Evolutionary conservation across 192 early-diverging fungal genomes (phyloP), one percentile per base, ranked within the genome.

Genomic region (Umbelopsis isabellina): DNA sequence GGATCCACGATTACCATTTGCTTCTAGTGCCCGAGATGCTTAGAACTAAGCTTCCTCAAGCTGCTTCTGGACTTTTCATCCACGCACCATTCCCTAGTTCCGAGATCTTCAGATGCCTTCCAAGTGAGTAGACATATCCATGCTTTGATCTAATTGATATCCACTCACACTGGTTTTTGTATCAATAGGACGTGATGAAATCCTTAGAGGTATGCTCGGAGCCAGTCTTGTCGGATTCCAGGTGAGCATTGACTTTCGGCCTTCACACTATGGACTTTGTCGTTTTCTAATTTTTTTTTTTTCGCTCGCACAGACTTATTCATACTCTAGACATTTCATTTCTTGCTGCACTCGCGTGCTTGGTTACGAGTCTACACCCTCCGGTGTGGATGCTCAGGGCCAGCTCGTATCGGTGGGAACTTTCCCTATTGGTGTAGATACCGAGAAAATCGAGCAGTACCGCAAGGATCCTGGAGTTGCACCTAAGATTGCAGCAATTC

Each of bases 1-100:
- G 96, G 93, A 89, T 99, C 70, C 96, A 99, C 78, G 97, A 99
- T 80, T 99, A 99, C 72, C 97, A 99, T 75, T 81, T 99, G 23
- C 89, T 97, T 83, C 78, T 99, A 66, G 90, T 97, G 10, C 97
- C 97, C 18, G 75, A 85, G 65, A 92, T 99, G 88, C 81, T 99
- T 22, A 88, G 97, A 47, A 74, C 91, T 75, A 86, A 83, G 49
- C 76, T 98, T 35, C 97, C 97, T 0, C 69, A 86, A 33, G 95
- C 96, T 22, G 87, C 85, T 21, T 94, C 97, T 69, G 95, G 95
- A n/a, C 93, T 99, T 75, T 99, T 98, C 77, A 83, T 99, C 67
- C 97, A 99, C 81, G 94, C 96, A 8, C 95, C 97, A 3, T 98
- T 97, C 73, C 97, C 97, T 22, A 93, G 90, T 72, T 95, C 93